Percentiles rank a stretch among this genome's conserved stretches.
These are phyloP conservation scores for Phytophthora fragariae DNA, from an alignment of 352 stramenopile species.

Conservation along the genomic window DNA sequence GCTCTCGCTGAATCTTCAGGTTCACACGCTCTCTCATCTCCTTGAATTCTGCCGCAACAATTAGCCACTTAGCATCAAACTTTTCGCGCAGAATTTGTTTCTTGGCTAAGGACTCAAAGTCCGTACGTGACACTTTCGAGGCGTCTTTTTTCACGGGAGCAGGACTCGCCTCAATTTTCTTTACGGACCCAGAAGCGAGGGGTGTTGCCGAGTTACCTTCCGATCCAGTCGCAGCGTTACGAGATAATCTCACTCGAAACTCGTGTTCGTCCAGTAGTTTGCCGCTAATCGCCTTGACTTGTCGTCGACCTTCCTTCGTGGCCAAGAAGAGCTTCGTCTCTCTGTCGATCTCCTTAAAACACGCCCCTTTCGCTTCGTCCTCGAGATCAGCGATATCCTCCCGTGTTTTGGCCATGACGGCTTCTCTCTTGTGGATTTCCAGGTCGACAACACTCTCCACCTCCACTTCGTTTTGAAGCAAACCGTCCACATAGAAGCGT, in stretches of 20 bases:
- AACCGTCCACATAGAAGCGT: slow-evolving; percentile 84
- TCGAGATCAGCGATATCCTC: slow-evolving; percentile 82
- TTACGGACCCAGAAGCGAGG: slow-evolving; percentile 1
- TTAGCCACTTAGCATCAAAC: slow-evolving; percentile 69
- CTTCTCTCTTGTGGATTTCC: slow-evolving; percentile 70
- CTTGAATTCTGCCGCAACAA: slow-evolving; percentile 68
- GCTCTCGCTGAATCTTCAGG: slow-evolving; percentile 72
- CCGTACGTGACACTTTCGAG: slow-evolving; percentile 63
- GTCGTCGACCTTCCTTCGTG: slow-evolving; percentile 74
- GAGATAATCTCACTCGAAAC: slow-evolving; percentile 80
- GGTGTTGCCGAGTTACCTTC: slow-evolving; percentile 3
- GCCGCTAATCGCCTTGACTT: slow-evolving; percentile 65
- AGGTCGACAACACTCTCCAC: slow-evolving; percentile 74
- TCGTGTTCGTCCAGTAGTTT: slow-evolving; percentile 87
- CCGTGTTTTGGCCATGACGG: slow-evolving; percentile 74
- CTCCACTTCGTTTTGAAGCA: slow-evolving; percentile 75
- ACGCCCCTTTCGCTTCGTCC: slow-evolving; percentile 72
- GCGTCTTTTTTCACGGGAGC: slow-evolving; percentile 57
- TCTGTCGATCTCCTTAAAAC: slow-evolving; percentile 78
- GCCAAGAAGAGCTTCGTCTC: slow-evolving; percentile 72
- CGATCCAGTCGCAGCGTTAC: slow-evolving; percentile 22
- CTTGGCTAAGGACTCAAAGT: slow-evolving; percentile 87
- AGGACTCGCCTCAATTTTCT: slow-evolving; percentile 6
- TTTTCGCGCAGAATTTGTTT: slow-evolving; percentile 80
- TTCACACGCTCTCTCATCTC: slow-evolving; percentile 79